Percentiles rank a stretch among this genome's conserved stretches.
phyloP scores from a whole-genome alignment of 2,329 filamentous ascomycete genomes.

The Lasiodiplodia citricola region DNA sequence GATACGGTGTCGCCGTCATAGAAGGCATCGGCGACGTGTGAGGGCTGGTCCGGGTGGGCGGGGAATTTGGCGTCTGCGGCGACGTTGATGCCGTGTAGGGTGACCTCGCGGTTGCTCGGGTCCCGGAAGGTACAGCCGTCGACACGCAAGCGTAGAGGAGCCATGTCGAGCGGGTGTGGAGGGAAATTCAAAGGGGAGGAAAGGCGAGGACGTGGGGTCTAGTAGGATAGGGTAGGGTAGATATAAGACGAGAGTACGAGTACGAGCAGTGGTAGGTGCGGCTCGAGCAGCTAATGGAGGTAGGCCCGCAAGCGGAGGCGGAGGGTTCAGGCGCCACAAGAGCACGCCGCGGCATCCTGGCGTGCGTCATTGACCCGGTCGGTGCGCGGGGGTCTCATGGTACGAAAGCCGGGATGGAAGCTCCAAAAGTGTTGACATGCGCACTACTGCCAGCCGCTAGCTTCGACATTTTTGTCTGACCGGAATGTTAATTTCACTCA shows the following conservation, averaged over 20 bases:
- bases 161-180: slow-evolving; percentile 58
- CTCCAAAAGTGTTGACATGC: neutral
- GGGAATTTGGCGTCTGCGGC: slow-evolving; percentile 91
- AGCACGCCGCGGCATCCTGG: neutral
- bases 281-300: slow-evolving; percentile 5
- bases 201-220: slow-evolving; percentile 6
- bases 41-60: slow-evolving; percentile 78
- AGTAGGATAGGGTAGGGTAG: neutral
- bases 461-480: neutral
- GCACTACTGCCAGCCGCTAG: neutral
- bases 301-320: slow-evolving; percentile 15
- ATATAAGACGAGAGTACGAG: slow-evolving; percentile 18
- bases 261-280: slow-evolving; percentile 13
- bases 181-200: slow-evolving; percentile 9
- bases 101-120: slow-evolving; percentile 78
- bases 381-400: neutral
- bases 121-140: slow-evolving; percentile 88
- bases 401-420: neutral
- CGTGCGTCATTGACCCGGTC: slow-evolving; percentile 9
- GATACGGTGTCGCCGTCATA: slow-evolving; percentile 92
- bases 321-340: slow-evolving; percentile 12
- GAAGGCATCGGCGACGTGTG: slow-evolving; percentile 78
- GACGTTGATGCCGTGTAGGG: slow-evolving; percentile 91
- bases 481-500: neutral
- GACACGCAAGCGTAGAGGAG: slow-evolving; percentile 77